phyloP scores from a whole-genome alignment of 371 early-diverging fungal genomes.

The Mortierella sp. region DNA sequence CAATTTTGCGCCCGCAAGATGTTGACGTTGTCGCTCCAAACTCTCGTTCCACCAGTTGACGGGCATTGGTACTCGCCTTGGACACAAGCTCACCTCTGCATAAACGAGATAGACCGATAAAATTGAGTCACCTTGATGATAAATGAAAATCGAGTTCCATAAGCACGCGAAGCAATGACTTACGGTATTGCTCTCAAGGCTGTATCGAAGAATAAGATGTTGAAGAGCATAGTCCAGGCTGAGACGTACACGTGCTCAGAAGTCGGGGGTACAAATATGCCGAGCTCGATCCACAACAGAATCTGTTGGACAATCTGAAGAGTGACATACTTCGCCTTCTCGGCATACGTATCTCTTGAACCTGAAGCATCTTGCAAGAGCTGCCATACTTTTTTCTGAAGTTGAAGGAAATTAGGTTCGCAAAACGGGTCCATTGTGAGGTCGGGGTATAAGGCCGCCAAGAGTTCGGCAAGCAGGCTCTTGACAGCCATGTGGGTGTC shows the following conservation, averaged over 20 bases:
- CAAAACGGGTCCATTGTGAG: neutral
- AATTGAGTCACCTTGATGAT: no score
- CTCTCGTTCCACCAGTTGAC: conserved; percentile 11
- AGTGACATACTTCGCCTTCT: neutral
- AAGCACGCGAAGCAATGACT: no score
- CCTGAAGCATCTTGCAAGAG: conserved; percentile 4
- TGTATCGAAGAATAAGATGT: no score
- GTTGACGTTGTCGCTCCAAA: conserved; percentile 16
- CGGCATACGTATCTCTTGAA: conserved; percentile 1
- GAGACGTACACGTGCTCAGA: neutral
- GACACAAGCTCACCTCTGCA: conserved; percentile 23
- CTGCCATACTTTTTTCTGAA: conserved; percentile 6
- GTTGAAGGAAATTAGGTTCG: conserved; percentile 3
- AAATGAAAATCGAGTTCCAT: no score
- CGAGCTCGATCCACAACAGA: conserved; percentile 5
- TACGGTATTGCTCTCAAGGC: no score
- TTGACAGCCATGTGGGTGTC: no score
- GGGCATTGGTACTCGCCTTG: conserved; percentile 19
- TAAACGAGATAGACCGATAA: neutral
- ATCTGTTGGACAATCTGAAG: conserved; percentile 6
- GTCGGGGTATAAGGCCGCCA: neutral
- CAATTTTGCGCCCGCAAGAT: conserved; percentile 24
- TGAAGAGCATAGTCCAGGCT: no score
- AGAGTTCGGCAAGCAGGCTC: no score
- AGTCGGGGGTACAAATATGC: neutral